Base-by-base conservation (phyloP, 1,284 basidiomycete genomes). In the Ceratobasidium papillatum region DNA sequence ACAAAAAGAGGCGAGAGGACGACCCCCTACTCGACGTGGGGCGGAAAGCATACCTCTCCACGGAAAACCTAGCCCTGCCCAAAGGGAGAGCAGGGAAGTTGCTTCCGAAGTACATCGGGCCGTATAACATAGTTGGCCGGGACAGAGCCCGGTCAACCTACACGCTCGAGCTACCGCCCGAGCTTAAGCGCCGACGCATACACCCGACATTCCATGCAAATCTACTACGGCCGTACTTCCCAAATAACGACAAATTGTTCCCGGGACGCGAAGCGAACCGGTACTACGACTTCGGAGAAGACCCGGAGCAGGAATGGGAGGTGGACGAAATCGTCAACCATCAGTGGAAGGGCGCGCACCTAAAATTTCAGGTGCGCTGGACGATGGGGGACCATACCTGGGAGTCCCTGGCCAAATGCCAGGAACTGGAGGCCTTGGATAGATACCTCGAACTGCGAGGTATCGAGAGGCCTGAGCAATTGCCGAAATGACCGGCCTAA, bases 21-120 rank as follows among this genome's bases (percentile, higher is more conserved):
- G 25, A 63, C 27, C 41, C 78, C 14, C 43, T 34, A 8, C 78
- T 80, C 25, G 4, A 45, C 1, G 75, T 59, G 0, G 82, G 82
- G 0, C 75, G 80, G 8, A 34, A 79, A 0, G 82, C 82, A 0
- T 84, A 83, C 49, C 63, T 84, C 8, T 82, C 81, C 0, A 84
- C 83, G 0, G 73, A 79, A 56, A 83, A 85, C 64, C 74, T 85
- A 0, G 38, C 65, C 1, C 45, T 84, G 3, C 61, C 43, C 12
- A 63, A 63, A 41, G 43, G 69, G 8, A 27, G 43, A 19, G 58
- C 69, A 1, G 14, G 45, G 8, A 76, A 65, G 45, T 43, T 76
- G 3, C 32, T 62, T 14, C 75, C 69, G 22, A 62, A 74, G 27
- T 76, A 52, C 27, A 74, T 76, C 27, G 69, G 75, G 27, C 76